Base-by-base conservation (phyloP, 192 early-diverging fungal genomes). In the Coemansia sp. region DNA sequence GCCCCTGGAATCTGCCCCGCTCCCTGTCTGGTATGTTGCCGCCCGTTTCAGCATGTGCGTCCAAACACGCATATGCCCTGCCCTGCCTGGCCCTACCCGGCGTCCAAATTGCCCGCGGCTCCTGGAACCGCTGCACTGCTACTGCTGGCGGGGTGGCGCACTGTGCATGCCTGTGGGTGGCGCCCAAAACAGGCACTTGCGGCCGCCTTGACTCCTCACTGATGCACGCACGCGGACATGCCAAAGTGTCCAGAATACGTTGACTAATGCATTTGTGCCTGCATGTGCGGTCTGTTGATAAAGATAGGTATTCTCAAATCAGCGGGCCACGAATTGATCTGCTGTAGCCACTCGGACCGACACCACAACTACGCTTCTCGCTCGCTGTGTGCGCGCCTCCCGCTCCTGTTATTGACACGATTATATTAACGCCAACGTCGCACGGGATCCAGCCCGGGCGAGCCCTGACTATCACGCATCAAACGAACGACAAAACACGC, bases 301-400 rank as follows among this genome's bases (percentile, higher is more conserved):
- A 40, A 21, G 32, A 56, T 57, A 45, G 56, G 28, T 45, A 27
- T 27, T 50, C 28, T 50, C 28, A 50, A 29, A 16, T 11, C 27
- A 28, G 48, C 48, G 27, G 48, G 5, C 48, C 14, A 29, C 25
- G 25, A 16, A 50, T 29, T 50, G 48, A 28, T 42, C 9, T 25
- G 42, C 18, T 23, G 42, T 57, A 57, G 56, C 42, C 44, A 43
- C 35, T 56, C 51, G n/a, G n/a, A n/a, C n/a, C n/a, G 29, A 53
- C 51, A 56, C 54, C 33, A 31, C 40, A 29, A 46, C 43, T 31
- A 44, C 29, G 42, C 42, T 30, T 45, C 25, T 24, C 14, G 42
- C 38, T 43, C 56, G 56, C 56, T 57, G 56, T 57, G 38, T 57
- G 56, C 56, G 56, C 42, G 38, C 56, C 33, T 40, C 40, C 30